A percentile compares a stretch with the other conserved stretches of the same genome.
phyloP scores from a whole-genome alignment of 441 rosid species.

The Raphanus hybrid region DNA sequence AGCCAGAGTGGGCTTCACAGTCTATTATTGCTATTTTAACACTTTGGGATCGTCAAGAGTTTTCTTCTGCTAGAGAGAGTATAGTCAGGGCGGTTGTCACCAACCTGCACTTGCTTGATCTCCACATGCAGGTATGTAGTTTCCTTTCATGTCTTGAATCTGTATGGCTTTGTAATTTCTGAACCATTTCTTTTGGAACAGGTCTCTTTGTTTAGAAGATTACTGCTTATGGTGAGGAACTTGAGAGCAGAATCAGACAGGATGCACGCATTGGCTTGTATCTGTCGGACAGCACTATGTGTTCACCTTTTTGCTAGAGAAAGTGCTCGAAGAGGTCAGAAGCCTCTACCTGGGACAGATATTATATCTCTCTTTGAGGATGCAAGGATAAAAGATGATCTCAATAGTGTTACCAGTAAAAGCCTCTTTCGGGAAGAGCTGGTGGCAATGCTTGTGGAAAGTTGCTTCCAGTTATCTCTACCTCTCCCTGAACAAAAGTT shows the following conservation, averaged over 20 bases:
- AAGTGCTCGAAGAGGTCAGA: slow-evolving; percentile 98
- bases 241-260: slow-evolving; percentile 99
- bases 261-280: slow-evolving; percentile 98
- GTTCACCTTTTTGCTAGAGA: slow-evolving; percentile 98
- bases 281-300: slow-evolving; percentile 97
- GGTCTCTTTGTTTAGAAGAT: slow-evolving; percentile 80
- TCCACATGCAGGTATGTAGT: slow-evolving; percentile 87
- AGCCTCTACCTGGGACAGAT: slow-evolving; percentile 96
- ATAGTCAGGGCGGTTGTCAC: slow-evolving; percentile 97
- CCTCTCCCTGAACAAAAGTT: slow-evolving; percentile 94
- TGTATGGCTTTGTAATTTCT: slow-evolving; percentile 9
- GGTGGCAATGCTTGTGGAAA: slow-evolving; percentile 97
- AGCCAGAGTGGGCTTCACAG: slow-evolving; percentile 98
- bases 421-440: slow-evolving; percentile 95
- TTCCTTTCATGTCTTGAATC: slow-evolving; percentile 1
- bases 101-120: slow-evolving; percentile 91
- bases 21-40: slow-evolving; percentile 93
- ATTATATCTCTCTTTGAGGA: slow-evolving; percentile 98
- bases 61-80: slow-evolving; percentile 98
- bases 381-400: slow-evolving; percentile 89
- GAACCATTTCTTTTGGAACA: slow-evolving; percentile 28
- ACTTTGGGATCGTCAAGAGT: slow-evolving; percentile 99
- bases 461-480: slow-evolving; percentile 97
- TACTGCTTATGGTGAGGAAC: slow-evolving; percentile 98
- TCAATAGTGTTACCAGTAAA: slow-evolving; percentile 77